phyloP scores from a whole-genome alignment of 2,329 filamentous ascomycete species.

The Stachybotrys chlorohalonatus region DNA sequence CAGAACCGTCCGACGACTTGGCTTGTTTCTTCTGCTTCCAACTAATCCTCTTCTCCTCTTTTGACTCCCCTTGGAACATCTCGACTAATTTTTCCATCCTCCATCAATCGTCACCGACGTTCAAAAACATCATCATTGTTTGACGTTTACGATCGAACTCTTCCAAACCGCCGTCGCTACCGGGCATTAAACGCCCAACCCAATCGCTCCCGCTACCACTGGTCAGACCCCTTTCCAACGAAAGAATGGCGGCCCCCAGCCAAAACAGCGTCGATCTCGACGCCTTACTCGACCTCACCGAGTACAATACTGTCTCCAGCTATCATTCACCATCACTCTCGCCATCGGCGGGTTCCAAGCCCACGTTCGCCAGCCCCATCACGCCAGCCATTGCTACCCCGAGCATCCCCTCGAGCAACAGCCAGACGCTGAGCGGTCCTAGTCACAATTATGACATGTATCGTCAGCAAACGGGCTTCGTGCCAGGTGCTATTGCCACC shows the following conservation, averaged over 20 bases:
- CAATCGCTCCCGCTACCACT: background rate
- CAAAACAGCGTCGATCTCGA: slow-evolving; percentile 44
- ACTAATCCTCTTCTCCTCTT: background rate
- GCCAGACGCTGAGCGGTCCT: slow-evolving; percentile 63
- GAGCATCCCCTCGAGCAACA: slow-evolving; percentile 43
- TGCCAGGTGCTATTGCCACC: slow-evolving; percentile 72
- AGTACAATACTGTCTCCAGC: slow-evolving; percentile 49
- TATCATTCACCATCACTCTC: slow-evolving; percentile 55
- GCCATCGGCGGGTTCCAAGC: slow-evolving; percentile 43
- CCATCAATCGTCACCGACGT: background rate
- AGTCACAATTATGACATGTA: slow-evolving; percentile 95
- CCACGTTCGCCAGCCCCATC: slow-evolving; percentile 41
- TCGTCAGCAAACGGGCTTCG: slow-evolving; percentile 90
- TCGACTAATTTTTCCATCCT: background rate
- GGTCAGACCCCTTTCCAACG: background rate
- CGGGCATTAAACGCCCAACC: background rate
- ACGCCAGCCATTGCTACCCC: slow-evolving; percentile 45
- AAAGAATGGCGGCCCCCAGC: slow-evolving; percentile 27
- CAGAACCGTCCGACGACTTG: background rate
- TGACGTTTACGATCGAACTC: background rate
- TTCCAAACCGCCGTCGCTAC: background rate
- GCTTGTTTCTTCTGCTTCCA: background rate
- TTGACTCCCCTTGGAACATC: background rate
- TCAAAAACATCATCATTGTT: background rate
- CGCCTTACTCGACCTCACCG: slow-evolving; percentile 49